These are phyloP conservation scores for Trichophyton simii DNA, from an alignment of 2,329 filamentous ascomycete species.

Conservation along the genomic window DNA sequence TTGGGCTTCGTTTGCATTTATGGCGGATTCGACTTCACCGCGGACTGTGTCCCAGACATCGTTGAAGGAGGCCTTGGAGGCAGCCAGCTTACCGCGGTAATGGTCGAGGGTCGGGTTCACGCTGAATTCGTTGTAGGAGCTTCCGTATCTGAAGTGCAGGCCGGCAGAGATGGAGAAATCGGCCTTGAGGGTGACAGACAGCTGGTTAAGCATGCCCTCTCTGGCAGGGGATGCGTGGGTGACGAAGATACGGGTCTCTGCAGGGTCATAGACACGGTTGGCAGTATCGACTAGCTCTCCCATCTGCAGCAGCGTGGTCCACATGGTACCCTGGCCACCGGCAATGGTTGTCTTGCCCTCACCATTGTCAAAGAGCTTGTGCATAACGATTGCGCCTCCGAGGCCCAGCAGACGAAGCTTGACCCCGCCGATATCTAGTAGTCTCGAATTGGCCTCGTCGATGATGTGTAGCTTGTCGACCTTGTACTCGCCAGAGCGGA, in stretches of 20 bases:
- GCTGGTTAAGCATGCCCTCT: slow-evolving; percentile 92
- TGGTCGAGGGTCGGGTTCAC: slow-evolving; percentile 97
- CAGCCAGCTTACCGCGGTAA: slow-evolving; percentile 94
- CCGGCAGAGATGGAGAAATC: slow-evolving; percentile 97
- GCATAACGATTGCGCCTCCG: slow-evolving; percentile 95
- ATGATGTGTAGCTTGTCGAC: slow-evolving; percentile 96
- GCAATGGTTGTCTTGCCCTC: slow-evolving; percentile 97
- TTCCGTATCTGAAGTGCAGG: slow-evolving; percentile 95
- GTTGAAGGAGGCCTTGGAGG: slow-evolving; percentile 96
- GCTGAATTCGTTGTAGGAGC: slow-evolving; percentile 99
- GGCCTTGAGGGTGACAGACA: slow-evolving; percentile 92
- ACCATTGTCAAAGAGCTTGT: slow-evolving; percentile 98
- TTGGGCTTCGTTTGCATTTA: slow-evolving; percentile 84
- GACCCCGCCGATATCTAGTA: slow-evolving; percentile 87
- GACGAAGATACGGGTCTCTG: slow-evolving; percentile 90
- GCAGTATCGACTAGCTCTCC: slow-evolving; percentile 95
- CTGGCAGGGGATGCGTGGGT: slow-evolving; percentile 94
- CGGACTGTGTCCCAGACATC: slow-evolving; percentile 99
- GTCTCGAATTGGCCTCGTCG: slow-evolving; percentile 89
- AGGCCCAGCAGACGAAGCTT: slow-evolving; percentile 89
- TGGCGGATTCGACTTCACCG: slow-evolving; percentile 85
- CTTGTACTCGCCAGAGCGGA: slow-evolving; percentile 95
- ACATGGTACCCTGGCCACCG: slow-evolving; percentile 97
- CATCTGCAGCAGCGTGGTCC: slow-evolving; percentile 97
- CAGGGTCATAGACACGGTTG: slow-evolving; percentile 95